Base-by-base conservation (phyloP, 2,329 filamentous ascomycete species). In the Colletotrichum sp. region DNA sequence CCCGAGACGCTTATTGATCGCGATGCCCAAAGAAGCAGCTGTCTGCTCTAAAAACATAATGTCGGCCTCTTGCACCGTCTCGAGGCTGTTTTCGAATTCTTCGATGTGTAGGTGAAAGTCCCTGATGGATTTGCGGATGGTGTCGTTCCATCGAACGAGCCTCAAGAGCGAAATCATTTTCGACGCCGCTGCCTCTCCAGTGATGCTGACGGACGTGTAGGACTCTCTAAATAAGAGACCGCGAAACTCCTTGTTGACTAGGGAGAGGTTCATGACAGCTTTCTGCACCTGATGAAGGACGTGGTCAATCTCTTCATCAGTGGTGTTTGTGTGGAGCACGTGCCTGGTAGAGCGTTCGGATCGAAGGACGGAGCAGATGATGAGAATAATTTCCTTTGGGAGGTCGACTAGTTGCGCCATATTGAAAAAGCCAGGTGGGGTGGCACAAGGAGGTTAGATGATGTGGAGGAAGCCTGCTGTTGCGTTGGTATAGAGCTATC, bases 1-100 rank as follows among this genome's bases (percentile, higher is more conserved):
- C 1, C 36, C 1, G 15, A 8, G 1, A 18, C 36, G 36, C 2
- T 0, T 39, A 18, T 39, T 18, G 15, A 39, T 39, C 3, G 15
- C 7, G 36, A 39, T 39, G 36, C 36, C 36, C 36, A 39, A 9
- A 0, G 36, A 39, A 39, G 36, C 36, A 39, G 15, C 36, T 1
- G 36, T 18, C 36, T 39, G 36, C 36, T 39, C 36, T 7, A 39
- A 18, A 5, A 43, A 43, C 39, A 43, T 43, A 9, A 43, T 43
- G 3, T 43, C 18, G 39, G 39, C 39, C 3, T 43, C 39, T 43
- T 43, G 39, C 8, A 43, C 18, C 39, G 18, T 43, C 39, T n/a
- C 18, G 39, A 0, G 16, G 36, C 36, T 39, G 8, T 43, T 18
- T 2, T 43, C 39, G 18, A n/a, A n/a, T 43, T 43, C 39, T 5